Base-by-base conservation (phyloP, 2,329 filamentous ascomycete genomes). In the Colletotrichum liaoningense region DNA sequence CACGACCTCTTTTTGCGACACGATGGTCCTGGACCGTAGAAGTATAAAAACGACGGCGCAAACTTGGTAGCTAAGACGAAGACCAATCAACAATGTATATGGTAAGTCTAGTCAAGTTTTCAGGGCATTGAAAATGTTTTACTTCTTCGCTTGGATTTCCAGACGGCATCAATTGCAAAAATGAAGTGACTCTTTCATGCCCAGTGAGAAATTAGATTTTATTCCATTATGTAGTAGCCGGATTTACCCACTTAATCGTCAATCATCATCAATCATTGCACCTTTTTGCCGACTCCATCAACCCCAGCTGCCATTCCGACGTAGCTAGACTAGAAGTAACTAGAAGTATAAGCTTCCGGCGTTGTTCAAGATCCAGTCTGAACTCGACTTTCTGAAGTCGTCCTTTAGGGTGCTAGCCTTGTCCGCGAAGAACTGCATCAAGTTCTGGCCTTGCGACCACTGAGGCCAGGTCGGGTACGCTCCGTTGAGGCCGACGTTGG, bases 401-500 rank as follows among this genome's bases (percentile, higher is more conserved):
- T 86, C 85, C 14, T 78, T 75, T 62, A 85, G 46, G 2, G 80
- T 57, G 38, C 74, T 76, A 16, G 84, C 83, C 30, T 65, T 74
- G 35, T 79, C 77, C 5, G 78, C 78, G 35, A 78, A 83, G 74
- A 89, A 88, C 79, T 87, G 84, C 78, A 88, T 80, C 75, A 94
- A 78, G 78, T 89, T 82, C 70, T 86, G 85, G 0, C 79, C 81
- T 4, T 83, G 79, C n/a, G 77, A 79, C 85, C 85, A 88, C 69
- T 81, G 75, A 0, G 86, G 86, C 86, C 86, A 88, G 14, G 76
- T 76, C 22, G 79, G 78, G 57, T 79, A 83, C 56, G 54, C n/a
- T 7, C 80, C 78, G 77, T 83, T 77, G 76, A 84, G 75, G 73
- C 84, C 89, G 30, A 85, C 81, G 77, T 95, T 95, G 1, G 94